Evolutionary conservation across 441 rosid species (phyloP).

Genomic region (Gossypium gossypioides): DNA sequence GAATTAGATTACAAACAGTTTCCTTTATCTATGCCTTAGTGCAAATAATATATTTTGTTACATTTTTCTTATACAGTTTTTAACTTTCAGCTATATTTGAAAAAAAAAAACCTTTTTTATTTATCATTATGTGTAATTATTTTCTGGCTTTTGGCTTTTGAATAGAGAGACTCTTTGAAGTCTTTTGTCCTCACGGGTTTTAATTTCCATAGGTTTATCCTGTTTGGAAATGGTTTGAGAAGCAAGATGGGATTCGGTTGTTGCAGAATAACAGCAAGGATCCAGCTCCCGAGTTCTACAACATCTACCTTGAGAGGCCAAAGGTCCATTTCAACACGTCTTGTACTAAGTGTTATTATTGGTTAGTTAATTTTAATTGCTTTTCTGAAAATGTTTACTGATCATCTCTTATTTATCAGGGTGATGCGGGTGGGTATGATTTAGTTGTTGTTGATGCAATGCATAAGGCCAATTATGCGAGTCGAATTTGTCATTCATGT

Average conservation of each 20-base stretch:
- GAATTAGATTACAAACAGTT: slow-evolving; percentile 10
- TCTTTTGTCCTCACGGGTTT: slow-evolving; percentile 15
- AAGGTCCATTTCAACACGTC: slow-evolving; percentile 40
- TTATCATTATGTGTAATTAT: slow-evolving; percentile 1
- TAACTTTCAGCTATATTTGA: not conserved
- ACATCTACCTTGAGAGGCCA: slow-evolving; percentile 97
- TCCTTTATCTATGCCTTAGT: not conserved
- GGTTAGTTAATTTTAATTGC: not conserved
- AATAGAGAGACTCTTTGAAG: slow-evolving; percentile 1
- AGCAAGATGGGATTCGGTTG: slow-evolving; percentile 97
- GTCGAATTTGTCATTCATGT: slow-evolving; percentile 99
- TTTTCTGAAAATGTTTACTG: slow-evolving; percentile 15
- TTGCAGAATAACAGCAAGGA: slow-evolving; percentile 88
- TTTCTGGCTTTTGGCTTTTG: not conserved
- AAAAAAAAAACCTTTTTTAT: not conserved
- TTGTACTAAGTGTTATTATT: slow-evolving; percentile 9
- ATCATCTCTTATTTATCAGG: slow-evolving; percentile 42
- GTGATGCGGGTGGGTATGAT: slow-evolving; percentile 99
- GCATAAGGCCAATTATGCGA: slow-evolving; percentile 99
- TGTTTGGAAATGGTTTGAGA: slow-evolving; percentile 99
- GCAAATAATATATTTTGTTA: not conserved
- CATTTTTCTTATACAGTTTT: not conserved
- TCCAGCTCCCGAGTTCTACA: slow-evolving; percentile 99
- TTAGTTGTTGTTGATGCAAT: slow-evolving; percentile 98
- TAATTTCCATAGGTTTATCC: slow-evolving; percentile 75